These are phyloP conservation scores for Suillus tomentosus DNA, from an alignment of 768 basidiomycete genomes.

Conservation along the genomic window DNA sequence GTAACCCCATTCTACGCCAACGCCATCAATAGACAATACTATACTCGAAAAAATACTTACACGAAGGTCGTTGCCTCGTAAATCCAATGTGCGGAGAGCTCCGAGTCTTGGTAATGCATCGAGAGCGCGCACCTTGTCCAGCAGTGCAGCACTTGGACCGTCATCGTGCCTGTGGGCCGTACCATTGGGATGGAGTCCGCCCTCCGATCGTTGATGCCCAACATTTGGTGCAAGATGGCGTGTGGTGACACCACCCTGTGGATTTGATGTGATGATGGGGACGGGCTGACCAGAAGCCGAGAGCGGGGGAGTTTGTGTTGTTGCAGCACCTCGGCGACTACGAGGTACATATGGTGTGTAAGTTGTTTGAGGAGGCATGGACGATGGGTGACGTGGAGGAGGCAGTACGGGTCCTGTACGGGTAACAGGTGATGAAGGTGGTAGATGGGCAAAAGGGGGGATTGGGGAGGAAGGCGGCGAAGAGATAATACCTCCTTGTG, in stretches of 20 bases:
- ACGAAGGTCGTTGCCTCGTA: constrained; percentile 89
- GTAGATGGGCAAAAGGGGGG: constrained; percentile 27
- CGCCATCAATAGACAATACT: constrained; percentile 6
- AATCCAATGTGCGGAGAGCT: constrained; percentile 83
- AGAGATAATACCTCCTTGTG: constrained; percentile 23
- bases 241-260: constrained; percentile 54
- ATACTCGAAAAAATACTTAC: constrained; percentile 46
- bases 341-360: constrained; percentile 85
- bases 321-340: constrained; percentile 46
- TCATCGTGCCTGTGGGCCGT: constrained; percentile 26
- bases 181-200: constrained; percentile 1
- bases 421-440: constrained; percentile 25
- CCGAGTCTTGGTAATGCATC: constrained; percentile 87
- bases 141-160: constrained; percentile 72
- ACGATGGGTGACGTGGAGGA: constrained; percentile 52
- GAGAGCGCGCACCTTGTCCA: constrained; percentile 89
- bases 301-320: constrained; percentile 34
- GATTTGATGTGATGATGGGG: constrained; percentile 70
- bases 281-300: constrained; percentile 50
- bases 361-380: constrained; percentile 60
- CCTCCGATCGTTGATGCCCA: constrained; percentile 4
- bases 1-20: constrained; percentile 64
- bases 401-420: constrained; percentile 46
- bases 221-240: constrained; percentile 35
- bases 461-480: constrained; percentile 37